Base-by-base conservation (phyloP, 345 rosid species). In the Rhodamnia rubescens region DNA sequence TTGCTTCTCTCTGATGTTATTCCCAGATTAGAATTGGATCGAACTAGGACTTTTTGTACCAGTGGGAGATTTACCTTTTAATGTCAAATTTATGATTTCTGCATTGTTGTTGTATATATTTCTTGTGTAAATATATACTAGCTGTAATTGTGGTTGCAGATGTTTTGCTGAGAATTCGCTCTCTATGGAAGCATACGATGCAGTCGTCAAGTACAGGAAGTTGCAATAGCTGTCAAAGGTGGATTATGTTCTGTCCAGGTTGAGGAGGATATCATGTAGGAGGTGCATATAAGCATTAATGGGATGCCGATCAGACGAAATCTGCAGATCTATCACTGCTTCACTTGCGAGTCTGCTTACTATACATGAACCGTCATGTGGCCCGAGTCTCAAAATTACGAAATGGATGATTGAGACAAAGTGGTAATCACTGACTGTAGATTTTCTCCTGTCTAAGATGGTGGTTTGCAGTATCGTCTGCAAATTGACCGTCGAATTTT, bases 141-240 rank as follows among this genome's bases (percentile, higher is more conserved):
- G 52, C 12, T 74, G 13, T 84, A 64, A 82, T 84, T 82, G 81
- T 84, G 85, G 26, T 52, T 83, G 36, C 86, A 94, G 96, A 90
- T 93, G 96, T 90, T 94, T 91, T 81, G 94, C 95, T 42, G 93
- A 88, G 89, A 90, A 93, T 86, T 87, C 88, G 2, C 91, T 95
- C 18, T 86, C 90, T 10, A 90, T 93, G 92, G 99, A 96, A 86
- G 85, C 97, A 0, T 95, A 94, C 82, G 98, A 96, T 84, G 85
- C 88, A 22, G 97, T 96, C 83, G 92, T 92, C 42, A 90, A 90
- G 69, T 95, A 93, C 87, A 86, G 80, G 85, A 85, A 55, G 85
- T 78, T 85, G 85, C 87, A 84, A 49, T 88, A 89, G 85, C 52
- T 9, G 56, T 36, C n/a, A 42, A 53, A 55, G 36, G 27, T 10